These are phyloP conservation scores for Dalechampia spathulata DNA, from an alignment of 441 rosid genomes.

Conservation along the genomic window DNA sequence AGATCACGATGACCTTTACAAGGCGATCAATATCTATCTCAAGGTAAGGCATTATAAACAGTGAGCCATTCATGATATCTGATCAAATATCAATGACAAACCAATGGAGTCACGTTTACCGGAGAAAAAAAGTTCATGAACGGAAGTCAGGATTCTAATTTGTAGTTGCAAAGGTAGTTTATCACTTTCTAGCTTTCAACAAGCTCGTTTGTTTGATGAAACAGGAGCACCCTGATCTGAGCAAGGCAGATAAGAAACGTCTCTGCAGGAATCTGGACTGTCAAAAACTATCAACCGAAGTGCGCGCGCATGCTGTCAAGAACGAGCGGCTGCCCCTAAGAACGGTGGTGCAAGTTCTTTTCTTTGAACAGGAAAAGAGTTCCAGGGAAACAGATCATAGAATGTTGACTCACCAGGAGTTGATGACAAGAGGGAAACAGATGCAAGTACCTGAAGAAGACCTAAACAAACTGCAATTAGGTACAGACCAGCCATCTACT, in stretches of 20 bases:
- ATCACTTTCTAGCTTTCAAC: too few species aligned
- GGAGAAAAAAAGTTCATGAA: too few species aligned
- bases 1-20: conserved; percentile 81
- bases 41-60: conserved; percentile 36
- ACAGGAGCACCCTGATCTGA: conserved; percentile 82
- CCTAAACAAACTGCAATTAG: conserved; percentile 33
- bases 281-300: conserved; percentile 78
- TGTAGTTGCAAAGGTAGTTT: too few species aligned
- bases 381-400: conserved; percentile 27
- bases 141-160: too few species aligned
- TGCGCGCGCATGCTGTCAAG: conserved; percentile 89
- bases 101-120: too few species aligned
- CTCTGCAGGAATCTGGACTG: conserved; percentile 83
- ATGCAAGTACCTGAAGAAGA: conserved; percentile 12
- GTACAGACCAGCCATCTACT: conserved; percentile 15
- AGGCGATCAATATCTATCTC: conserved; percentile 79
- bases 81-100: not conserved
- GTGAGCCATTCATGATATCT: not conserved
- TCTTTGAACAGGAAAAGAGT: conserved; percentile 77
- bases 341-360: conserved; percentile 92
- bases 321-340: conserved; percentile 90
- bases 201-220: conserved; percentile 5
- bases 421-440: conserved; percentile 33
- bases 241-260: conserved; percentile 73
- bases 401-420: conserved; percentile 21